These are phyloP conservation scores for Zalaria sp. DNA, from an alignment of 2,329 filamentous ascomycete species.

Conservation along the genomic window DNA sequence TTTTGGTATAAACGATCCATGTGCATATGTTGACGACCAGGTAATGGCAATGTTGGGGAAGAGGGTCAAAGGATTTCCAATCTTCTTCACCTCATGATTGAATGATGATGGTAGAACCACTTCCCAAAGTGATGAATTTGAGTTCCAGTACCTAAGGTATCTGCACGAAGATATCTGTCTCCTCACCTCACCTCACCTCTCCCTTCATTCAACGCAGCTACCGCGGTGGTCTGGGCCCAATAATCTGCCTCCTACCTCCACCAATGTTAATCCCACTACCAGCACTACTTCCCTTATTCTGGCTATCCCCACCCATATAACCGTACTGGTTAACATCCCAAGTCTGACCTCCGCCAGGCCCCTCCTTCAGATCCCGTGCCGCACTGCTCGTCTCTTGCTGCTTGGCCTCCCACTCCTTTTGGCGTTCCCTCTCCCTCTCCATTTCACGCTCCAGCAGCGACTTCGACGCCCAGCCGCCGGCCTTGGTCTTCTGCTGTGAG, in stretches of 20 bases:
- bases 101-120: neutral
- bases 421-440: slow-evolving; percentile 63
- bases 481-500: slow-evolving; percentile 47
- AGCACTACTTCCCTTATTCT: slow-evolving; percentile 48
- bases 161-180: neutral
- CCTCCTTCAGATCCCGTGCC: slow-evolving; percentile 40
- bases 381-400: slow-evolving; percentile 51
- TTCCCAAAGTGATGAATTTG: neutral
- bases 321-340: slow-evolving; percentile 72
- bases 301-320: slow-evolving; percentile 59
- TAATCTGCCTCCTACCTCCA: slow-evolving; percentile 56
- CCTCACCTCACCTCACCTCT: neutral
- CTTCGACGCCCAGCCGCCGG: slow-evolving; percentile 50
- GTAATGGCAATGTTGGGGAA: no score
- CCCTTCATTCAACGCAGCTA: neutral
- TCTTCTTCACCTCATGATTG: no score
- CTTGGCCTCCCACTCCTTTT: slow-evolving; percentile 66
- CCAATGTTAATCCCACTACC: slow-evolving; percentile 50
- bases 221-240: slow-evolving; percentile 54
- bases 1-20: no score
- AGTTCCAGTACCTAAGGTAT: no score
- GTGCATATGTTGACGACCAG: no score
- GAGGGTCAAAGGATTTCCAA: no score
- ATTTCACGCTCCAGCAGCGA: slow-evolving; percentile 66
- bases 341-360: slow-evolving; percentile 51